Conservation (phyloP, 2,329 filamentous ascomycete species). For the Fusarium sp. region DNA sequence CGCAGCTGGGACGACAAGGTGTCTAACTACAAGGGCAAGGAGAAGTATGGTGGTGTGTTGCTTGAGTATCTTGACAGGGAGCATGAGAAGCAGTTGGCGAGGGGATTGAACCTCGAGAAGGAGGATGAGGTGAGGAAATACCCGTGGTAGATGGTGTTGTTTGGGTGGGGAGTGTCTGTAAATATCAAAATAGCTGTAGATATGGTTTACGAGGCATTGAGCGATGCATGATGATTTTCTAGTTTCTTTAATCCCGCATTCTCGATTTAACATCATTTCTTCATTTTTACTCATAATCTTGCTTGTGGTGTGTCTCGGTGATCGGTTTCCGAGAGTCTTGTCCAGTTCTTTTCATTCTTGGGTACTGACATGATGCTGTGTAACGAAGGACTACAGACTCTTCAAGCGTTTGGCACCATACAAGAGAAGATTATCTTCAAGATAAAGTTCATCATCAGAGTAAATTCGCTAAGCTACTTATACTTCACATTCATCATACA, state of each 20-base stretch:
- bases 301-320: neutral
- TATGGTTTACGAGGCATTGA: neutral
- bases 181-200: neutral
- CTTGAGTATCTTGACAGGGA: conserved; percentile 81
- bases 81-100: conserved; percentile 78
- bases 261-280: neutral
- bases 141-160: conserved; percentile 60
- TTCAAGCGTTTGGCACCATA: too few relatives aligned
- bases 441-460: neutral
- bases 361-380: too few relatives aligned
- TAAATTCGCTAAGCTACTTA: neutral
- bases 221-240: neutral
- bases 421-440: neutral
- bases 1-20: conserved; percentile 87
- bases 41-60: conserved; percentile 78
- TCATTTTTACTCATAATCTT: neutral
- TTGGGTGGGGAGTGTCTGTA: neutral
- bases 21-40: conserved; percentile 80
- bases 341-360: neutral
- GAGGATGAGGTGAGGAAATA: conserved; percentile 72
- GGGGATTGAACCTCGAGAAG: conserved; percentile 70
- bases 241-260: neutral
- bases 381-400: neutral
- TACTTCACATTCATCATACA: neutral
- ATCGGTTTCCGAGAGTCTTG: neutral